Conservation (phyloP, 2,329 filamentous ascomycete genomes). For the Talaromyces sp. region DNA sequence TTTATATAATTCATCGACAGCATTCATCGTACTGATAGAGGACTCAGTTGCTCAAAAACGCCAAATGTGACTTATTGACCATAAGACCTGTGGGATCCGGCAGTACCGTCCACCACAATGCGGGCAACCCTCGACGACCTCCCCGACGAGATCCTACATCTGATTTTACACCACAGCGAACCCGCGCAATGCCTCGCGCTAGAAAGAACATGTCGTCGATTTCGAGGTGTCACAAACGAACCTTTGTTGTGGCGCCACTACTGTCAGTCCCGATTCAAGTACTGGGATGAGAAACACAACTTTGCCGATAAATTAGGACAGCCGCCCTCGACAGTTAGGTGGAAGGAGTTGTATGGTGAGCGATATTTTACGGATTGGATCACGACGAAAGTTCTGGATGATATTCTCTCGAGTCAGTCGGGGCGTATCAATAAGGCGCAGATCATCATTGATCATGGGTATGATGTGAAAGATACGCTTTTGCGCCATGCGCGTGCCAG, state of each 20-base stretch:
- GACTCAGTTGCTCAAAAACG: neutral
- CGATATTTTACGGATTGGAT: constrained; percentile 53
- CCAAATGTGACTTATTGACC: neutral
- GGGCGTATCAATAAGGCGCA: constrained; percentile 67
- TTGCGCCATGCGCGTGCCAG: constrained; percentile 60
- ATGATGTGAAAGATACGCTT: constrained; percentile 84
- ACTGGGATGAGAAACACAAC: constrained; percentile 69
- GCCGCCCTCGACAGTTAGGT: constrained; percentile 59
- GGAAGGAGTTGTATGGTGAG: constrained; percentile 66
- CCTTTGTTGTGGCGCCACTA: constrained; percentile 75
- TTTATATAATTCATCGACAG: neutral
- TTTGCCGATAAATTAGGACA: constrained; percentile 54
- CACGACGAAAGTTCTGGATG: constrained; percentile 58
- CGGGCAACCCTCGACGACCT: constrained; percentile 36
- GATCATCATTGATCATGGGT: constrained; percentile 67
- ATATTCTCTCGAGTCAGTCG: constrained; percentile 66
- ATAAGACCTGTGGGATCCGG: neutral
- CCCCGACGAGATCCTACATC: constrained; percentile 81
- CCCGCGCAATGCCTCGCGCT: constrained; percentile 50
- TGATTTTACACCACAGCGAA: constrained; percentile 64
- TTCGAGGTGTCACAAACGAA: constrained; percentile 64
- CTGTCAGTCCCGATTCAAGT: constrained; percentile 65
- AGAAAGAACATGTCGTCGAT: constrained; percentile 59
- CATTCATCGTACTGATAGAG: neutral
- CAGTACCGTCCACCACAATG: constrained; percentile 12